Evolutionary conservation across 192 early-diverging fungal genomes (phyloP).

Genomic region (Funneliformis geosporum): DNA sequence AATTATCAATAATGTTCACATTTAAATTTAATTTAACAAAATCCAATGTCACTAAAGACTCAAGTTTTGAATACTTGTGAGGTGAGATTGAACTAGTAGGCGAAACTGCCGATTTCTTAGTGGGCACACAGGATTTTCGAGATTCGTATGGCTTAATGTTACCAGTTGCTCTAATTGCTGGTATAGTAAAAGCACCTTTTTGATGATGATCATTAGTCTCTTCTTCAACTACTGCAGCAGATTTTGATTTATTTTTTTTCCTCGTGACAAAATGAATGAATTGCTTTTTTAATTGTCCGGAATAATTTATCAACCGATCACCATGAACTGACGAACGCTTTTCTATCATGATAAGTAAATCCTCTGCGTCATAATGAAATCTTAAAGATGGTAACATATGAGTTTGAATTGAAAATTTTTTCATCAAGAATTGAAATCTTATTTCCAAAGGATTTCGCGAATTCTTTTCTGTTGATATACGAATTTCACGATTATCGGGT

Average conservation of each 20-base stretch:
- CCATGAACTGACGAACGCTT: neutral
- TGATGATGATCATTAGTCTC: constrained; percentile 40
- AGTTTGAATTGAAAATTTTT: constrained; percentile 56
- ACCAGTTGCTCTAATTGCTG: constrained; percentile 53
- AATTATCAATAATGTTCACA: constrained; percentile 73
- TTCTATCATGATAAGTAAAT: constrained; percentile 53
- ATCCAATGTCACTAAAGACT: constrained; percentile 56
- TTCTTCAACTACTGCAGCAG: neutral
- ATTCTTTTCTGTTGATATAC: neutral
- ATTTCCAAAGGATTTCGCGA: constrained; percentile 47
- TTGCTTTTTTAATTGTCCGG: constrained; percentile 54
- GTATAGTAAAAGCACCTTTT: constrained; percentile 54
- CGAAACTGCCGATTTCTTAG: constrained; percentile 33
- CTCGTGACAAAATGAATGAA: constrained; percentile 53
- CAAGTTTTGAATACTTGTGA: constrained; percentile 44
- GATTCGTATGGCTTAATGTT: constrained; percentile 38
- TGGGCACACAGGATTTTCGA: constrained; percentile 28
- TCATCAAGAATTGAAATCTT: constrained; percentile 63
- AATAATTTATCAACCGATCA: constrained; percentile 37
- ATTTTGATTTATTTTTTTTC: constrained; percentile 36
- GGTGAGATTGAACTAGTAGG: constrained; percentile 1
- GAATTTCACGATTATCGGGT: neutral
- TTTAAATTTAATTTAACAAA: constrained; percentile 55
- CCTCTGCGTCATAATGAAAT: constrained; percentile 57
- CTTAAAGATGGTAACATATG: constrained; percentile 66